Conservation (phyloP, 2,329 filamentous ascomycete species). For the Penicillium sp. region DNA sequence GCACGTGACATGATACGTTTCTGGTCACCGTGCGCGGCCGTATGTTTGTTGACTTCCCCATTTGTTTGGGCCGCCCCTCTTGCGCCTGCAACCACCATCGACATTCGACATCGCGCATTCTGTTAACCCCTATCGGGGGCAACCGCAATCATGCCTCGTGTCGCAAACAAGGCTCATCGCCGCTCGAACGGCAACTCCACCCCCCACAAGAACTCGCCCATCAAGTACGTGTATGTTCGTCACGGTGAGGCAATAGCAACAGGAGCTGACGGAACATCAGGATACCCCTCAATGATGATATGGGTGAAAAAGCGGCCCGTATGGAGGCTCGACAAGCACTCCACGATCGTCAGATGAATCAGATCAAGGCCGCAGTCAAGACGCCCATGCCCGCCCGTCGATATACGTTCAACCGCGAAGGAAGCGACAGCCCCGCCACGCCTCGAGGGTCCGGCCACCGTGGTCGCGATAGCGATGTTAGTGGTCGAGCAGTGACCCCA, state of each 20-base stretch:
- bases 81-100: conserved; percentile 16
- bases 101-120: conserved; percentile 13
- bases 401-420: conserved; percentile 38
- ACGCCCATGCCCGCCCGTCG: conserved; percentile 43
- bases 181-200: conserved; percentile 49
- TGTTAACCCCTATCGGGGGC: conserved; percentile 27
- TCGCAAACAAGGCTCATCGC: conserved; percentile 49
- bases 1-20: conserved; percentile 19
- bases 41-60: conserved; percentile 39
- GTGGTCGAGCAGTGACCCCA: conserved; percentile 76
- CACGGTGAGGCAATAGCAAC: conserved; percentile 2
- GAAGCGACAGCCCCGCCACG: conserved; percentile 50
- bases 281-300: conserved; percentile 95
- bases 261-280: conserved; percentile 45
- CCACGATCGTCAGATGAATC: conserved; percentile 87
- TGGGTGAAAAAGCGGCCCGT: conserved; percentile 82
- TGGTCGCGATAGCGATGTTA: conserved; percentile 49
- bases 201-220: conserved; percentile 52
- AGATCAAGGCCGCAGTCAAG: conserved; percentile 72
- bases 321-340: conserved; percentile 82
- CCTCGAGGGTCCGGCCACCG: conserved; percentile 43
- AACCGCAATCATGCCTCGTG: conserved; percentile 53
- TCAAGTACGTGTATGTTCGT: conserved; percentile 43
- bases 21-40: conserved; percentile 26
- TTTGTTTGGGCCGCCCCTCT: conserved; percentile 25